Conservation (phyloP, 495 filamentous ascomycete genomes). For the Hypoxylon perforatum region DNA sequence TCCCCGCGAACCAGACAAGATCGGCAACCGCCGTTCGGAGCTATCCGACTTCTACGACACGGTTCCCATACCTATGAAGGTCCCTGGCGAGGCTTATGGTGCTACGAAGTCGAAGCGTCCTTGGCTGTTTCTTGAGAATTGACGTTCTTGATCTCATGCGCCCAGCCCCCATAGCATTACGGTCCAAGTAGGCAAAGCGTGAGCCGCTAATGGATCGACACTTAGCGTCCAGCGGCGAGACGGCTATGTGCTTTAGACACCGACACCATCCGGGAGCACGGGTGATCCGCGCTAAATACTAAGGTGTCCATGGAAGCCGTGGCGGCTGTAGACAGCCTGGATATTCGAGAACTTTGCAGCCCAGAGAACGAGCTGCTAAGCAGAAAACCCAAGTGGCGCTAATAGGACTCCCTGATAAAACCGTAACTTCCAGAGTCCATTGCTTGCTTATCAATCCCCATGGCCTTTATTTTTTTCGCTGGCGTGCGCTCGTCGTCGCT, state of each 20-base stretch:
- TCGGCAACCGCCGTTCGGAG: conserved; percentile 17
- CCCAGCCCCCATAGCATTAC: conserved; percentile 10
- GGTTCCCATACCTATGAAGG: conserved; percentile 77
- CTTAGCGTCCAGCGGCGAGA: conserved; percentile 10
- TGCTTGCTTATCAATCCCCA: no score
- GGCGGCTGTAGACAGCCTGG: background rate
- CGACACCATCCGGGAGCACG: conserved; percentile 6
- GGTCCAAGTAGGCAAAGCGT: conserved; percentile 3
- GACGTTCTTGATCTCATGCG: conserved; percentile 7
- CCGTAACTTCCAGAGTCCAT: no score
- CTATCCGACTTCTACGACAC: conserved; percentile 65
- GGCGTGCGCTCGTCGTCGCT: no score
- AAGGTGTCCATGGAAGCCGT: conserved; percentile 9
- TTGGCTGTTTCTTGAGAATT: conserved; percentile 46
- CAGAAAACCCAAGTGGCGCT: background rate
- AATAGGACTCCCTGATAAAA: no score
- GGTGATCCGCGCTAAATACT: conserved; percentile 23
- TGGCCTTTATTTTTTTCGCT: no score
- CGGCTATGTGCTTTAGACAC: conserved; percentile 10
- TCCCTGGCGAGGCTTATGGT: conserved; percentile 45
- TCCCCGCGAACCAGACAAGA: conserved; percentile 12
- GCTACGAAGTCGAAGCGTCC: conserved; percentile 38
- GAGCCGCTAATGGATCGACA: conserved; percentile 10
- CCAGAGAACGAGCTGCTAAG: background rate
- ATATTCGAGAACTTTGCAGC: background rate